A percentile compares a stretch with the other conserved stretches of the same genome.
phyloP scores from a whole-genome alignment of 345 rosid species.

The Salix viminalis region DNA sequence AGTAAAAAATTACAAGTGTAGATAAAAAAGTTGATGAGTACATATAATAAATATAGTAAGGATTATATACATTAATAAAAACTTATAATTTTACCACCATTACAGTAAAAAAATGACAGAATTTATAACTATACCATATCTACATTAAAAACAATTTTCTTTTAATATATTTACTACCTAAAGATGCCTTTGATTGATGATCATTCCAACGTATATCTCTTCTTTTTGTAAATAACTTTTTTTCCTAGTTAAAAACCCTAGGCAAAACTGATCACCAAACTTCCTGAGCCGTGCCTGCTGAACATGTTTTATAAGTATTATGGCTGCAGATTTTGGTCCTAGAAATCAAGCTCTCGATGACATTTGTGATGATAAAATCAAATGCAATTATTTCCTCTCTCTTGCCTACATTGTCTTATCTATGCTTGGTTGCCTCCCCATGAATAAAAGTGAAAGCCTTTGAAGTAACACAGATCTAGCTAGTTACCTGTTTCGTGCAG shows the following conservation, averaged over 20 bases:
- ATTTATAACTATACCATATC: no score
- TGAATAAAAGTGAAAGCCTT: background rate
- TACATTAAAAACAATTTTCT: no score
- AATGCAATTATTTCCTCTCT: background rate
- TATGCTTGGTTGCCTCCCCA: no score
- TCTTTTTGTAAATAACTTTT: background rate
- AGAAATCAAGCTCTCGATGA: background rate
- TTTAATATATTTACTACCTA: background rate
- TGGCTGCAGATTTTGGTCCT: background rate
- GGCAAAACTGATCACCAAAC: background rate
- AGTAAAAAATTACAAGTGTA: no score
- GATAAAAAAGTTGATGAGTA: no score
- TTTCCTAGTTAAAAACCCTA: background rate
- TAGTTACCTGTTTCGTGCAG: conserved; percentile 84
- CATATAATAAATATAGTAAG: no score
- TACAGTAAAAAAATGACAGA: no score
- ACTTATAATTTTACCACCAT: no score
- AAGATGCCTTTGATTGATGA: background rate
- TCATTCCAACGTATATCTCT: background rate
- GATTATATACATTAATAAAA: no score
- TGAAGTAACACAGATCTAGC: background rate
- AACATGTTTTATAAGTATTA: background rate
- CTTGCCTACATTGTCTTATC: background rate
- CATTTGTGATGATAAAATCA: background rate
- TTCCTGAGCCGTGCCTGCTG: background rate